A percentile compares a stretch with the other conserved stretches of the same genome.
Conservation (phyloP, 2,329 filamentous ascomycete genomes). For the Colletotrichum sidae region DNA sequence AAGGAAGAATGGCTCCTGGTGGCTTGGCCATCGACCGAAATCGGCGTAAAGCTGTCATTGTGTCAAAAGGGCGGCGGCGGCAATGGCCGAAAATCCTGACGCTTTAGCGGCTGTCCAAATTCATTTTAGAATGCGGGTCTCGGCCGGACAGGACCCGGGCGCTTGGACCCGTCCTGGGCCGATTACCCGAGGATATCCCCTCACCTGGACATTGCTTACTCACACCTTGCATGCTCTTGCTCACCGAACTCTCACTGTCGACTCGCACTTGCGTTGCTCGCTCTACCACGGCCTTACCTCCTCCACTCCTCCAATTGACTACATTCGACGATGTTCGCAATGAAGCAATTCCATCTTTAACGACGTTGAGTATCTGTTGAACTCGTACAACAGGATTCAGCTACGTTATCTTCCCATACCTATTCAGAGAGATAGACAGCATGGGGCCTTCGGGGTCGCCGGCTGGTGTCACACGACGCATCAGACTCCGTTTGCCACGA, state of each 20-base stretch:
- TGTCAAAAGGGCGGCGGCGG: slow-evolving; percentile 3
- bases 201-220: slow-evolving; percentile 1
- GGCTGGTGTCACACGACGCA: too few relatives aligned
- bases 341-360: too few relatives aligned
- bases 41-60: slow-evolving; percentile 20
- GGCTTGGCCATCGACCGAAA: slow-evolving; percentile 21
- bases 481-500: too few relatives aligned
- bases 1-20: not conserved
- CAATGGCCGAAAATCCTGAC: slow-evolving; percentile 22
- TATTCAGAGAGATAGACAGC: too few relatives aligned
- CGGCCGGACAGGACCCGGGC: slow-evolving; percentile 19
- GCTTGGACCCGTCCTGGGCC: slow-evolving; percentile 23
- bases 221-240: not conserved
- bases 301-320: not conserved
- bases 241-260: not conserved
- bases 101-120: slow-evolving; percentile 25
- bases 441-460: too few relatives aligned
- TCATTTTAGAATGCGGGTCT: slow-evolving; percentile 30
- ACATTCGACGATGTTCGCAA: not conserved
- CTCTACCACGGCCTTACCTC: not conserved
- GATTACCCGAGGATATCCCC: slow-evolving; percentile 28
- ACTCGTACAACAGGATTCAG: too few relatives aligned
- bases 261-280: not conserved
- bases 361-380: too few relatives aligned
- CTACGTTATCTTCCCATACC: too few relatives aligned